phyloP scores from a whole-genome alignment of 176 grass and related monocot species.

The Bothriochloa decipiens region DNA sequence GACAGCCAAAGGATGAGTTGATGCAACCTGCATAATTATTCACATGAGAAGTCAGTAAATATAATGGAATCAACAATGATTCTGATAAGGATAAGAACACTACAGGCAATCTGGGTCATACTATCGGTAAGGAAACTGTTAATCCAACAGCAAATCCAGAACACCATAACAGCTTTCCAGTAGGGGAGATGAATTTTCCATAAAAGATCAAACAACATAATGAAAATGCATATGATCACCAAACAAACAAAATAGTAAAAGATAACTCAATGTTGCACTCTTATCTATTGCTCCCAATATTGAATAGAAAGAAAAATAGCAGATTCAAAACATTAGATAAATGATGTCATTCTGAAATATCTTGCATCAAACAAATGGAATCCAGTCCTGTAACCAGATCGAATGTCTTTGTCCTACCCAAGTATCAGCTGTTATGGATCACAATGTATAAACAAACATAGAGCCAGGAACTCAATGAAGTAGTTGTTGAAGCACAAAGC shows the following conservation, averaged over 20 bases:
- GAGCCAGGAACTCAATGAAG: not conserved
- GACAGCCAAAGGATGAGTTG: conserved; percentile 91
- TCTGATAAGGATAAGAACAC: not conserved
- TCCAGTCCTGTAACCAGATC: not conserved
- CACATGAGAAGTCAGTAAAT: conserved; percentile 38
- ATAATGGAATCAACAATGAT: conserved; percentile 22
- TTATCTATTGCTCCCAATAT: not conserved
- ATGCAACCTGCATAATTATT: conserved; percentile 73
- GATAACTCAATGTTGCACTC: not conserved
- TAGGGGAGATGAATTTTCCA: conserved; percentile 1
- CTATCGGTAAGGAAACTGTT: conserved; percentile 2
- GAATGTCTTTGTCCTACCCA: not conserved
- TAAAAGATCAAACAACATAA: not conserved
- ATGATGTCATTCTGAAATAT: not conserved
- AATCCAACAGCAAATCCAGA: not conserved
- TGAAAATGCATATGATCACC: not conserved
- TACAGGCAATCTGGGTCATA: not conserved
- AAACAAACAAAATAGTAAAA: not conserved
- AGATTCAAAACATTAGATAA: conserved; percentile 5
- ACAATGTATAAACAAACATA: not conserved
- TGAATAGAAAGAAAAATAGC: not conserved
- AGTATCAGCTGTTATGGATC: not conserved
- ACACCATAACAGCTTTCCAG: conserved; percentile 16
- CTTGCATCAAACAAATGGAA: not conserved
- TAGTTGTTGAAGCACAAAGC: not conserved